These are phyloP conservation scores for Candida silvatica DNA, from an alignment of 805 yeast species.

Conservation along the genomic window DNA sequence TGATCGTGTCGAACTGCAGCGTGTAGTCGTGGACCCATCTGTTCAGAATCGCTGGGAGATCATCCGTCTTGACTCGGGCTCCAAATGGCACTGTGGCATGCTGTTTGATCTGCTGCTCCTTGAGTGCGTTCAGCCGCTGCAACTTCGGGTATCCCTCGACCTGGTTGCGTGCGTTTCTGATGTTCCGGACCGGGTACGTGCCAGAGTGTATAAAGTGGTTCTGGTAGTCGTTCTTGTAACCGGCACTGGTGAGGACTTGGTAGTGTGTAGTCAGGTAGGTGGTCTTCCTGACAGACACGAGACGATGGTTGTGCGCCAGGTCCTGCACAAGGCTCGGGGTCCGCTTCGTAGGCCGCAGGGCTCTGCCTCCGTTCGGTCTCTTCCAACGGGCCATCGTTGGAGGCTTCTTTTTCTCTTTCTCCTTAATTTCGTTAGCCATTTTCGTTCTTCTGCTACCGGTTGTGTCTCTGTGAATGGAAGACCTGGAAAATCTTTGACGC, in stretches of 20 bases:
- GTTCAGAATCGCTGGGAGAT: constrained; percentile 49
- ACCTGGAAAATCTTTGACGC: too few relatives aligned
- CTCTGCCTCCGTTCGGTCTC: too few relatives aligned
- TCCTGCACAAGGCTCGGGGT: too few relatives aligned
- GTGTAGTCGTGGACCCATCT: constrained; percentile 52
- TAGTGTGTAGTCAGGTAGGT: too few relatives aligned
- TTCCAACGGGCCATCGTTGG: not conserved
- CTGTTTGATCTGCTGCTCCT: constrained; percentile 43
- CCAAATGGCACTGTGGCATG: constrained; percentile 64
- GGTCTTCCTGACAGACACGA: too few relatives aligned
- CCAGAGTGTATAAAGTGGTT: constrained; percentile 60
- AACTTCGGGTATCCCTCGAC: constrained; percentile 84
- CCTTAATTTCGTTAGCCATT: too few relatives aligned
- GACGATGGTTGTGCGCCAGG: too few relatives aligned
- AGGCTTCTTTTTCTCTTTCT: not conserved
- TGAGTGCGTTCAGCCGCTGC: constrained; percentile 57
- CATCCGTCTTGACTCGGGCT: constrained; percentile 38
- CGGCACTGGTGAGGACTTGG: too few relatives aligned
- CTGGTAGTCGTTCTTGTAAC: constrained; percentile 62
- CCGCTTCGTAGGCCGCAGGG: too few relatives aligned
- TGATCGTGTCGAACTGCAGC: constrained; percentile 76
- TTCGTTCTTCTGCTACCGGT: too few relatives aligned
- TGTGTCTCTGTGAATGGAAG: too few relatives aligned
- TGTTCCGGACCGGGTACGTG: constrained; percentile 49
- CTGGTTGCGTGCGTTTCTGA: constrained; percentile 58